These are phyloP conservation scores for Carex parvula DNA, from an alignment of 176 grass and related monocot genomes.

Conservation along the genomic window DNA sequence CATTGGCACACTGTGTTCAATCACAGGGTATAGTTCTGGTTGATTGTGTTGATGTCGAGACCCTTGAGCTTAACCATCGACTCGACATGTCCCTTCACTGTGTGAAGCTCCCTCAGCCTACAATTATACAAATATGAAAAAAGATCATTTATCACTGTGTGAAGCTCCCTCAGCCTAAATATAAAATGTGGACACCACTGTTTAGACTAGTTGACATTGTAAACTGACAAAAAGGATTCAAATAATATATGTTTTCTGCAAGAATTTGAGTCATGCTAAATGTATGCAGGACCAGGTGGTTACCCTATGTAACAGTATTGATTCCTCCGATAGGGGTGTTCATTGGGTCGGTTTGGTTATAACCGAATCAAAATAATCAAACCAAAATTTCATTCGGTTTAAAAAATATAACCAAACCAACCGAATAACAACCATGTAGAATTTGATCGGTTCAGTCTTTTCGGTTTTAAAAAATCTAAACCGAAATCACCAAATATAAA, in stretches of 20 bases:
- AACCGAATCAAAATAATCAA: too few relatives aligned
- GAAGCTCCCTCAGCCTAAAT: too few relatives aligned
- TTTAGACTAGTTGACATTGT: not conserved
- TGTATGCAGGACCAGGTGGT: not conserved
- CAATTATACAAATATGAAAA: not conserved
- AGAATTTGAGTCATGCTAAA: too few relatives aligned
- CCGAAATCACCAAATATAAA: too few relatives aligned
- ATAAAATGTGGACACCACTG: not conserved
- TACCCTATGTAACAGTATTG: not conserved
- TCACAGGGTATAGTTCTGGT: slow-evolving; percentile 40
- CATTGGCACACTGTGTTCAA: not conserved
- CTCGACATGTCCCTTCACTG: slow-evolving; percentile 39
- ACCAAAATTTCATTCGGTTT: too few relatives aligned
- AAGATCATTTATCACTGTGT: not conserved
- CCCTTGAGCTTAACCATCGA: slow-evolving; percentile 47
- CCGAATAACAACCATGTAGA: too few relatives aligned
- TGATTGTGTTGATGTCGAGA: slow-evolving; percentile 35
- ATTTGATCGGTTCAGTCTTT: too few relatives aligned
- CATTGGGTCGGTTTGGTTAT: too few relatives aligned
- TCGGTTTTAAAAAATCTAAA: too few relatives aligned
- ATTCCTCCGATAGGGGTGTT: not conserved
- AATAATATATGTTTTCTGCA: too few relatives aligned
- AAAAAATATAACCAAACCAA: too few relatives aligned
- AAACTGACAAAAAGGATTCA: not conserved
- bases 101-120: slow-evolving; percentile 48